Base-by-base conservation (phyloP, 106 monocot genomes). In the Hemerocallis citrina region DNA sequence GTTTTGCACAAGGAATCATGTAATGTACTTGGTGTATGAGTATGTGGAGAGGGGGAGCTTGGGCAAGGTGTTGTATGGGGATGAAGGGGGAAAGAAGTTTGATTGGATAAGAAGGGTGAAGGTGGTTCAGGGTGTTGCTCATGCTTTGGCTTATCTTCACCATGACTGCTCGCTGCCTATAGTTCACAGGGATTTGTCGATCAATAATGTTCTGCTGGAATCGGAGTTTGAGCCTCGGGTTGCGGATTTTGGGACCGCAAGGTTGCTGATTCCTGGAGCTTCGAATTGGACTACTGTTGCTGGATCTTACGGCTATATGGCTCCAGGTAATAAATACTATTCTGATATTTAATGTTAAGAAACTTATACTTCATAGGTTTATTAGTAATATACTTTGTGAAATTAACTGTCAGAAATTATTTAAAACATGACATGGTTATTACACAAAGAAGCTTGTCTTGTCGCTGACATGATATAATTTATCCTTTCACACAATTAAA, bases 241-340 rank as follows among this genome's bases (percentile, higher is more conserved):
- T 5, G 65, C 89, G 0, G 89, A 89, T 56, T 89, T 89, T 38
- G 85, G 85, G 12, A 77, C 85, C 0, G 77, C 85, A 5, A 85
- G 62, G 48, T 50, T 81, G 34, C 69, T 89, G 5, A 13, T 14
- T 8, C 62, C 76, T 5, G 77, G 47, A 7, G 30, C 74, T 0
- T 68, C 89, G 24, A 81, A 71, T 32, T 89, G 81, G 84, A 78
- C 81, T 7, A 33, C 77, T 12, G 69, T 81, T 6, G 89, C 81
- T 0, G 84, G 89, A 29, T 77, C 89, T 4, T 89, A 78, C 55
- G 89, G 89, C 44, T 89, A 85, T 60, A 81, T 89, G 74, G 84
- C 89, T 39, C 89, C 89, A 78, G 89, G 89, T 89, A 81, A 56
- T 10, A 3, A n/a, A n/a, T n/a, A 38, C 11, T 38, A 38, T 38